Percentiles rank a stretch among this genome's conserved stretches.
Conservation (phyloP, 768 basidiomycete species). For the Thelephora aurantiotincta region DNA sequence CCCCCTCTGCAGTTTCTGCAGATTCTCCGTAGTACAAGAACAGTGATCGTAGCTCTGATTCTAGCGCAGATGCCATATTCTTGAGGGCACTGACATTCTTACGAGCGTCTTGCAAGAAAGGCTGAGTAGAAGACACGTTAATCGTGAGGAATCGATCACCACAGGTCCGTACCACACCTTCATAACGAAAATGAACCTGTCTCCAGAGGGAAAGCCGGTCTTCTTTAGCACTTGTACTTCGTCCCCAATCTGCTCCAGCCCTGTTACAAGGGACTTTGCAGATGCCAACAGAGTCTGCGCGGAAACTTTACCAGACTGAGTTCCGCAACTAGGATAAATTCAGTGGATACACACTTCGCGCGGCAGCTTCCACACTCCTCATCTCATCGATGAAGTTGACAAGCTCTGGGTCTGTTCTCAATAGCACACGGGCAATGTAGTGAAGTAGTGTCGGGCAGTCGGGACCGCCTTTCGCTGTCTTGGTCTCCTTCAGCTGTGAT, state of each 20-base stretch:
- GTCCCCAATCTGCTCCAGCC: constrained; percentile 37
- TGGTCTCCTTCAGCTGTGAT: constrained; percentile 67
- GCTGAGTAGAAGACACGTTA: constrained; percentile 9
- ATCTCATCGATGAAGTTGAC: constrained; percentile 69
- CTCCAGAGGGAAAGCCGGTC: constrained; percentile 23
- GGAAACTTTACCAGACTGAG: constrained; percentile 39
- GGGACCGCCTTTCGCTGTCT: constrained; percentile 47
- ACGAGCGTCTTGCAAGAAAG: constrained; percentile 26
- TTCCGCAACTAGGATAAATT: neutral
- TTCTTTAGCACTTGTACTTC: constrained; percentile 37
- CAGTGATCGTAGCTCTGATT: constrained; percentile 44
- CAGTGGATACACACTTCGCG: constrained; percentile 39
- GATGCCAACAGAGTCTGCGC: constrained; percentile 46
- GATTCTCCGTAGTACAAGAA: constrained; percentile 70
- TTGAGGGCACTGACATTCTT: constrained; percentile 51
- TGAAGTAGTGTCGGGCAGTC: constrained; percentile 86
- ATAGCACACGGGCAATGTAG: constrained; percentile 66
- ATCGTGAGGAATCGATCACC: neutral
- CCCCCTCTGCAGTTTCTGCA: constrained; percentile 43
- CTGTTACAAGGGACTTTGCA: constrained; percentile 40
- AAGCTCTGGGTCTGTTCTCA: constrained; percentile 50
- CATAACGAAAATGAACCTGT: constrained; percentile 60
- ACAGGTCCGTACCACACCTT: constrained; percentile 26
- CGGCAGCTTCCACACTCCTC: constrained; percentile 71
- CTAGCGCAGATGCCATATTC: constrained; percentile 41